phyloP scores from a whole-genome alignment of 2,329 filamentous ascomycete genomes.

The Aspergillus alliaceus region DNA sequence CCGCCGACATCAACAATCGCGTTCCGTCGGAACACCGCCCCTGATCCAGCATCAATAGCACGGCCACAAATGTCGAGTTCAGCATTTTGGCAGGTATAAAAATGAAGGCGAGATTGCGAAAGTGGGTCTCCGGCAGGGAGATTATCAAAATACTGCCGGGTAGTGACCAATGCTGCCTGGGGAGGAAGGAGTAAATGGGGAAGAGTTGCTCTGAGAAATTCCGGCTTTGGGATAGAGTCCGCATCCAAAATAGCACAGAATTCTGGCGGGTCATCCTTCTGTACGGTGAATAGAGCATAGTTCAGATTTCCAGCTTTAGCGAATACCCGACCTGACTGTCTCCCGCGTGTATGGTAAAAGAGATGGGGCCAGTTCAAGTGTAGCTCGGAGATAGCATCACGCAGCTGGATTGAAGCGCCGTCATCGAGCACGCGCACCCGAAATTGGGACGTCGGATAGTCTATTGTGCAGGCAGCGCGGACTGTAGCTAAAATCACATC shows the following conservation, averaged over 20 bases:
- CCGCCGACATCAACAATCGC: slow-evolving; percentile 31
- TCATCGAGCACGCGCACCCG: slow-evolving; percentile 60
- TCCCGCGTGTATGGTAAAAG: slow-evolving; percentile 54
- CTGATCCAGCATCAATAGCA: slow-evolving; percentile 36
- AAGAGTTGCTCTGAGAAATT: slow-evolving; percentile 37
- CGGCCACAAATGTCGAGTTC: slow-evolving; percentile 27
- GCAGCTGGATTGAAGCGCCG: slow-evolving; percentile 47
- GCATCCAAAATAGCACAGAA: slow-evolving; percentile 36
- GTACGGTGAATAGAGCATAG: slow-evolving; percentile 29
- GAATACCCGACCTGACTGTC: slow-evolving; percentile 33
- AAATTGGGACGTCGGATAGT: slow-evolving; percentile 56
- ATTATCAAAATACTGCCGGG: slow-evolving; percentile 37
- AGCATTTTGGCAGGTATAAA: slow-evolving; percentile 34
- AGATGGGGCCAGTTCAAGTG: slow-evolving; percentile 49
- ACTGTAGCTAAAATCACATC: slow-evolving; percentile 59
- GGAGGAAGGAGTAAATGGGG: slow-evolving; percentile 34
- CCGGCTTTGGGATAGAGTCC: slow-evolving; percentile 36
- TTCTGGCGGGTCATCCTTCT: slow-evolving; percentile 24
- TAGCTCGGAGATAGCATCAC: slow-evolving; percentile 39
- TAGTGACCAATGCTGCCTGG: slow-evolving; percentile 31
- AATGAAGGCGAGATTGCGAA: slow-evolving; percentile 30
- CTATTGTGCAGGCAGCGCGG: slow-evolving; percentile 54
- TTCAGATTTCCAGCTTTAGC: slow-evolving; percentile 42
- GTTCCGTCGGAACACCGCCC: slow-evolving; percentile 33
- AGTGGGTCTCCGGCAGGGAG: slow-evolving; percentile 32